phyloP scores from a whole-genome alignment of 2,329 filamentous ascomycete genomes.

The Alternaria triticina region DNA sequence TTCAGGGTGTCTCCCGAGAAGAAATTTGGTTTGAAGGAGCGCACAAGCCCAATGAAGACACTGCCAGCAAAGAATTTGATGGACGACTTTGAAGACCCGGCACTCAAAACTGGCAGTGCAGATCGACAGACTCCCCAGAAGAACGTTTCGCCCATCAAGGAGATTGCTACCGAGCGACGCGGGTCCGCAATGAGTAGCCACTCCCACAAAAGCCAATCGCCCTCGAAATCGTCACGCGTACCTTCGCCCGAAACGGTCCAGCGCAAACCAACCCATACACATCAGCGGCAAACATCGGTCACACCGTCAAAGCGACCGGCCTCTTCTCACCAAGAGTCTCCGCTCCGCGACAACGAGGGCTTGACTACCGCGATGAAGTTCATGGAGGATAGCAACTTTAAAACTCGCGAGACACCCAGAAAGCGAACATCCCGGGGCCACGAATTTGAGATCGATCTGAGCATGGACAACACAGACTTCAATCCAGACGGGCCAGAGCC shows the following conservation, averaged over 20 bases:
- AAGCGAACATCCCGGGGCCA: constrained; percentile 31
- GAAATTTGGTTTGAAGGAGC: constrained; percentile 32
- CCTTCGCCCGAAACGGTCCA: constrained; percentile 27
- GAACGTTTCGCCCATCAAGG: constrained; percentile 32
- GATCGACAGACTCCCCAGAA: constrained; percentile 30
- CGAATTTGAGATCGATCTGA: constrained; percentile 27
- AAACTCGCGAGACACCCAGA: constrained; percentile 27
- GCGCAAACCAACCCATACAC: constrained; percentile 18
- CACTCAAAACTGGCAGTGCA: constrained; percentile 2
- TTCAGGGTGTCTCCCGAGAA: constrained; percentile 44
- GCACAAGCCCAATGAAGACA: constrained; percentile 39
- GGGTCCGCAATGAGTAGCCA: constrained; percentile 34
- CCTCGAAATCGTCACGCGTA: constrained; percentile 33
- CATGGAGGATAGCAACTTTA: constrained; percentile 38
- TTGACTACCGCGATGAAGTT: constrained; percentile 46
- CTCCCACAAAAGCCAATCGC: constrained; percentile 37
- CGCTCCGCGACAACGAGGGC: constrained; percentile 48
- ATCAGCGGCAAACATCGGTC: constrained; percentile 18
- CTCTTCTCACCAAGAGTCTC: constrained; percentile 27
- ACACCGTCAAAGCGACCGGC: constrained; percentile 29
- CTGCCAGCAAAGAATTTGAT: constrained; percentile 38
- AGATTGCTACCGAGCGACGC: constrained; percentile 24
- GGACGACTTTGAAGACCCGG: constrained; percentile 34
- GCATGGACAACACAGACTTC: constrained; percentile 40
- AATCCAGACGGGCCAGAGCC: constrained; percentile 39